Conservation (phyloP, 148 eudicot species). For the Vaccinium darrowii region DNA sequence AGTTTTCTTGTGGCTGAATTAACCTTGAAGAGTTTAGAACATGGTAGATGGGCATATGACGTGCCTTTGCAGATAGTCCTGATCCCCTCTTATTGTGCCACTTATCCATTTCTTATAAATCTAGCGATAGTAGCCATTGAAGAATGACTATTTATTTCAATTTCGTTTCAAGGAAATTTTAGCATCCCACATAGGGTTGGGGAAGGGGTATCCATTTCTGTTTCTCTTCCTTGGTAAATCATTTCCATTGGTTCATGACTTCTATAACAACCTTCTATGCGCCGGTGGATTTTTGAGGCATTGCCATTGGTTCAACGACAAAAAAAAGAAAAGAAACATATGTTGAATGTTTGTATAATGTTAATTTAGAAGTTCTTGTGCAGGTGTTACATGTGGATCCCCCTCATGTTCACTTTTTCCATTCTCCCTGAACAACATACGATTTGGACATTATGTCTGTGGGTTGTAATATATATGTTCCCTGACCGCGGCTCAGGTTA, state of each 20-base stretch:
- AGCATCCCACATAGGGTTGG: not conserved
- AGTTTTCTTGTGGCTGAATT: not conserved
- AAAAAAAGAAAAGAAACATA: not conserved
- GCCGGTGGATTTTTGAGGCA: not conserved
- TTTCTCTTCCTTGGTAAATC: not conserved
- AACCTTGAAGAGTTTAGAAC: not conserved
- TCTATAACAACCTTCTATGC: not conserved
- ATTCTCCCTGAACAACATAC: not conserved
- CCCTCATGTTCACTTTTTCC: not conserved
- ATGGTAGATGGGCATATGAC: not conserved
- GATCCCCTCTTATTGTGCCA: constrained; percentile 11
- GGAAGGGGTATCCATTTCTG: not conserved
- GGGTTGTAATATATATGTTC: not conserved
- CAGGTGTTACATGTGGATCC: not conserved
- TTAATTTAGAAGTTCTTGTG: not conserved
- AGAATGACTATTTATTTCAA: not conserved
- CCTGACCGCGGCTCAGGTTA: not conserved
- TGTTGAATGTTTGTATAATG: not conserved
- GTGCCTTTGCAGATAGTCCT: not conserved
- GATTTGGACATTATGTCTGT: not conserved
- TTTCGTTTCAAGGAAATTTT: not conserved
- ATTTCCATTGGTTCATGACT: not conserved
- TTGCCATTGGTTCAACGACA: not conserved
- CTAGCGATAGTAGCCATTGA: not conserved
- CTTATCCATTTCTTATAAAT: not conserved